phyloP scores from a whole-genome alignment of 2,329 filamentous ascomycete species.

The Pseudogymnoascus sp. region DNA sequence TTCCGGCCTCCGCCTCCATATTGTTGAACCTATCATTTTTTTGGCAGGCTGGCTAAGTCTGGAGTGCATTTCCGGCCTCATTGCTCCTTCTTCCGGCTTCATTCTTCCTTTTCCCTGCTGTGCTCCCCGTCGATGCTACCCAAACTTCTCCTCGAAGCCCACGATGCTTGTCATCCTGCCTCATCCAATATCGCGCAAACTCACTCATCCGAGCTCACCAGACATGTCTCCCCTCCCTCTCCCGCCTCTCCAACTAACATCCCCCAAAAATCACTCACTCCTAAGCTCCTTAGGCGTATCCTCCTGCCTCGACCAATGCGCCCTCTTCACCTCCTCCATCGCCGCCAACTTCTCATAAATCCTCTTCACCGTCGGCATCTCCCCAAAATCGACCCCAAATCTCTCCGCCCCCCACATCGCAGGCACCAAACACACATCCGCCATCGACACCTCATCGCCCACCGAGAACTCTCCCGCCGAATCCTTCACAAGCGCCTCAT shows the following conservation, averaged over 20 bases:
- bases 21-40: neutral
- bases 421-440: conserved; percentile 50
- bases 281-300: conserved; percentile 43
- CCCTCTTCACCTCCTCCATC: conserved; percentile 42
- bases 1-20: neutral
- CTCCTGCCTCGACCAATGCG: conserved; percentile 44
- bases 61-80: neutral
- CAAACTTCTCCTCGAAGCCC: neutral
- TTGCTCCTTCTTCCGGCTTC: neutral
- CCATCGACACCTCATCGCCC: conserved; percentile 46
- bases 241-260: neutral
- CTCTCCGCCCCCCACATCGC: conserved; percentile 49
- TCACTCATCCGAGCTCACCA: neutral
- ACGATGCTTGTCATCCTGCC: neutral
- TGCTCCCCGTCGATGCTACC: neutral
- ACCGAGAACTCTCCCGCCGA: conserved; percentile 44
- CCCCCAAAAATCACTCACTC: neutral
- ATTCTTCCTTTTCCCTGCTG: neutral
- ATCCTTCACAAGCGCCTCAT: conserved; percentile 36
- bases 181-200: neutral
- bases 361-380: conserved; percentile 38
- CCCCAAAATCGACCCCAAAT: conserved; percentile 42
- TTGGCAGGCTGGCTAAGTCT: neutral
- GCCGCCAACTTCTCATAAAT: conserved; percentile 39
- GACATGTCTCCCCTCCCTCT: neutral